Conservation (phyloP, 805 yeast genomes). For the Candida tammaniensis region DNA sequence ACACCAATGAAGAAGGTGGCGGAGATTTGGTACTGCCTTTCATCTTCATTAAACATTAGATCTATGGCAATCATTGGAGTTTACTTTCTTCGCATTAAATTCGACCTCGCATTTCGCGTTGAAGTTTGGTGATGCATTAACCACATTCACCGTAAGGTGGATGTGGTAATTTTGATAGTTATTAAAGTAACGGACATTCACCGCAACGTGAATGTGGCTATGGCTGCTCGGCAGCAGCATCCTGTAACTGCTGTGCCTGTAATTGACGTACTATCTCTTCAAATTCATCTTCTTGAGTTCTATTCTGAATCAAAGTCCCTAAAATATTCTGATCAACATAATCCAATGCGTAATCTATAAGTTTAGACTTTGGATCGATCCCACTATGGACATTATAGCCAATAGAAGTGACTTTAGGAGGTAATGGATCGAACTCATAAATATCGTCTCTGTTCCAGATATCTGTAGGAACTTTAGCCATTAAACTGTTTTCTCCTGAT, state of each 20-base stretch:
- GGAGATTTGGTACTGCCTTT: slow-evolving; percentile 45
- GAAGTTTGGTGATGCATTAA: not conserved
- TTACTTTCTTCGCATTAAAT: no score
- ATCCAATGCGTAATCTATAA: slow-evolving; percentile 34
- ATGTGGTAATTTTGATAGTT: no score
- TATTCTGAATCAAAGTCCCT: slow-evolving; percentile 39
- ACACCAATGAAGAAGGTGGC: slow-evolving; percentile 42
- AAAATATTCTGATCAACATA: slow-evolving; percentile 47
- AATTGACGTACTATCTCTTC: slow-evolving; percentile 22
- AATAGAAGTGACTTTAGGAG: slow-evolving; percentile 43
- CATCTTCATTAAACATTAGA: slow-evolving; percentile 36
- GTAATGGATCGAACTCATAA: slow-evolving; percentile 69
- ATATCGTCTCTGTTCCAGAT: slow-evolving; percentile 63
- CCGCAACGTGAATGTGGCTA: not conserved
- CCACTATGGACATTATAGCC: slow-evolving; percentile 42
- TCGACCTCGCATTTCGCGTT: no score
- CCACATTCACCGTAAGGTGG: no score
- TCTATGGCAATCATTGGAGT: slow-evolving; percentile 40
- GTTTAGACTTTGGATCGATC: slow-evolving; percentile 12
- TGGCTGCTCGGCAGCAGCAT: slow-evolving; percentile 31
- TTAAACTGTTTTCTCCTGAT: slow-evolving; percentile 66
- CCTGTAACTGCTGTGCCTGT: slow-evolving; percentile 13
- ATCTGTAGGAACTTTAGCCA: slow-evolving; percentile 64
- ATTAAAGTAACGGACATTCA: no score
- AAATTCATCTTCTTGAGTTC: slow-evolving; percentile 25